Percentiles rank a stretch among this genome's conserved stretches.
These are phyloP conservation scores for Apiotrichum mycotoxinovorans DNA, from an alignment of 1,284 basidiomycete species.

Conservation along the genomic window DNA sequence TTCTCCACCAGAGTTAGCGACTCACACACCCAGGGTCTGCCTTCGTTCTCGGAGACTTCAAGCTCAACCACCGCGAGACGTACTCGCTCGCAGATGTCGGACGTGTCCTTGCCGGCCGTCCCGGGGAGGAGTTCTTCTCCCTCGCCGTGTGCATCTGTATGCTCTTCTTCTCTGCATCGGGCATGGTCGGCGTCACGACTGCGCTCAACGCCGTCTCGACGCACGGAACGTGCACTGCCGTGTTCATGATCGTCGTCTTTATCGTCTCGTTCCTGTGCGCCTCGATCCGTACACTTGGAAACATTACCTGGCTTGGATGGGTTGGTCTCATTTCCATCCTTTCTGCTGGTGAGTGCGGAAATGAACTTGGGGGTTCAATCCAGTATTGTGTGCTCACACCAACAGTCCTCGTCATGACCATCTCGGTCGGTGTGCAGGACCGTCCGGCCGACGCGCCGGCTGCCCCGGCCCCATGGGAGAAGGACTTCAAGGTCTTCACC, in stretches of 20 bases:
- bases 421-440: slow-evolving; percentile 46
- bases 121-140: slow-evolving; percentile 20
- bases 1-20: too few relatives aligned
- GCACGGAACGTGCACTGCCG: slow-evolving; percentile 47
- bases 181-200: slow-evolving; percentile 42
- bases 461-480: slow-evolving; percentile 25
- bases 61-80: slow-evolving; percentile 24
- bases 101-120: slow-evolving; percentile 19
- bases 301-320: slow-evolving; percentile 48
- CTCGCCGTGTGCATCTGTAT: slow-evolving; percentile 18
- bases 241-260: slow-evolving; percentile 39
- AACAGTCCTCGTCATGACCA: slow-evolving; percentile 40
- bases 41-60: slow-evolving; percentile 24
- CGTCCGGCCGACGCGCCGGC: slow-evolving; percentile 37
- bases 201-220: slow-evolving; percentile 47
- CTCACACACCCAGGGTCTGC: slow-evolving; percentile 1
- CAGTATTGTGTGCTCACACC: slow-evolving; percentile 17
- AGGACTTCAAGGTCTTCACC: slow-evolving; percentile 27
- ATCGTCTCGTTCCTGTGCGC: slow-evolving; percentile 35
- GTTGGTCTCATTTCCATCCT: slow-evolving; percentile 33
- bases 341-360: slow-evolving; percentile 22
- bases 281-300: slow-evolving; percentile 42
- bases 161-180: slow-evolving; percentile 19
- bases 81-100: slow-evolving; percentile 34
- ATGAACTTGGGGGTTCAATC: background rate